A percentile compares a stretch with the other conserved stretches of the same genome.
Evolutionary conservation across 495 filamentous ascomycete species (phyloP).

Genomic region (Peziza echinospora): DNA sequence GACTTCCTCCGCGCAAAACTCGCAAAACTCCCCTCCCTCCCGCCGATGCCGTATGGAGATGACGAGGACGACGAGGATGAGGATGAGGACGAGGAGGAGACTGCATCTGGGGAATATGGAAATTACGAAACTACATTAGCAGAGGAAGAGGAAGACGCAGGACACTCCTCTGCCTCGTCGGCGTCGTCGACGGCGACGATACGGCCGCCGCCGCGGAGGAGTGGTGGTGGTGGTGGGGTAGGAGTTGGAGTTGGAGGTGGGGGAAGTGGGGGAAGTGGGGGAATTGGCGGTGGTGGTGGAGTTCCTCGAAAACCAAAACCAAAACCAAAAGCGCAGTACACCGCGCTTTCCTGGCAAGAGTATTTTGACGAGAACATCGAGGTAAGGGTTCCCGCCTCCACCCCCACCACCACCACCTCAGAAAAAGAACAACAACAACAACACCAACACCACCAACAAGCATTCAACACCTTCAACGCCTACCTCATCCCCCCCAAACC

Average conservation of each 20-base stretch:
- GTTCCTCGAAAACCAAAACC: too few species aligned
- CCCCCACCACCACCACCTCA: not conserved
- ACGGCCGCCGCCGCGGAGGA: too few species aligned
- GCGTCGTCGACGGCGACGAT: conserved; percentile 75
- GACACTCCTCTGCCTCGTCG: conserved; percentile 16
- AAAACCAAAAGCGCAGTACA: too few species aligned
- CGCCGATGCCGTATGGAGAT: conserved; percentile 23
- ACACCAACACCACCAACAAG: too few species aligned
- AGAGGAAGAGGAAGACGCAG: conserved; percentile 1
- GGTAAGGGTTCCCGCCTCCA: too few species aligned
- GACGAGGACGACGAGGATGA: conserved; percentile 31
- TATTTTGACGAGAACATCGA: conserved; percentile 47
- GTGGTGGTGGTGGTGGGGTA: too few species aligned
- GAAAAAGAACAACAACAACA: too few species aligned
- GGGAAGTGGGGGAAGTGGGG: too few species aligned
- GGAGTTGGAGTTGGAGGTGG: too few species aligned
- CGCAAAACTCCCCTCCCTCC: conserved; percentile 35
- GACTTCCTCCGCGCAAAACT: conserved; percentile 66
- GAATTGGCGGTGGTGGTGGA: too few species aligned
- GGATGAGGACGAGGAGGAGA: conserved; percentile 11
- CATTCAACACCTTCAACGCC: conserved; percentile 38
- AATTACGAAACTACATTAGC: conserved; percentile 2
- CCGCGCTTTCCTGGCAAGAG: conserved; percentile 67
- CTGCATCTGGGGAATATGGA: not conserved
- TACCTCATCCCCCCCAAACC: conserved; percentile 50